Percentiles rank a stretch among this genome's conserved stretches.
Conservation (phyloP, 345 rosid species). For the Hirschfeldia incana region DNA sequence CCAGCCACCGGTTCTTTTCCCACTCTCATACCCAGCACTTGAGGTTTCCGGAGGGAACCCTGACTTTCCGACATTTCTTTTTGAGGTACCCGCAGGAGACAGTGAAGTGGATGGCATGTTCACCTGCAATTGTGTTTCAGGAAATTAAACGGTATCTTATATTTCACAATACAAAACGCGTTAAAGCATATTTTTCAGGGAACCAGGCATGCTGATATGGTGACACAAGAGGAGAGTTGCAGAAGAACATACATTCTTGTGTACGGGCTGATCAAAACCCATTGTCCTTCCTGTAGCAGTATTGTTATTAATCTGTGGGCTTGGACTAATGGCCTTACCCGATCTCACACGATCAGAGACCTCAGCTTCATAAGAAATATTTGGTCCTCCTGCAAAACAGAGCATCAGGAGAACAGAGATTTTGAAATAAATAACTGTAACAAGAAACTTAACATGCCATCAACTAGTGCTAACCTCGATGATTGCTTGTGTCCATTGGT, state of each 20-base stretch:
- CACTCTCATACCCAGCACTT: constrained; percentile 53
- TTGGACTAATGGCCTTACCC: constrained; percentile 50
- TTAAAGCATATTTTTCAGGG: background rate
- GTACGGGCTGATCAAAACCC: constrained; percentile 50
- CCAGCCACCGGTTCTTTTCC: constrained; percentile 69
- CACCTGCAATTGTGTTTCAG: constrained; percentile 36
- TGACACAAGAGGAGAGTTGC: background rate
- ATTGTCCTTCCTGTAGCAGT: constrained; percentile 54
- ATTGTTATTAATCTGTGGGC: constrained; percentile 60
- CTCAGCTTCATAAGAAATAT: constrained; percentile 53
- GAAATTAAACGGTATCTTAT: background rate
- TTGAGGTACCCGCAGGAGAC: constrained; percentile 62
- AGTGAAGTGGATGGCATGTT: constrained; percentile 62
- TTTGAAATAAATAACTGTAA: constrained; percentile 10
- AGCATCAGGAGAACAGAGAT: background rate
- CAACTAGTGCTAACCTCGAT: constrained; percentile 61
- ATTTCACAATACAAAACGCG: background rate
- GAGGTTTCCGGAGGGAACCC: constrained; percentile 56
- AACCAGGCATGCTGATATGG: constrained; percentile 6
- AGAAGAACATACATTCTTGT: constrained; percentile 65
- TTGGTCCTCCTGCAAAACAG: constrained; percentile 55
- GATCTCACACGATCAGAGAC: constrained; percentile 49
- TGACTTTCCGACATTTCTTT: constrained; percentile 55
- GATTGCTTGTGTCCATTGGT: constrained; percentile 52
- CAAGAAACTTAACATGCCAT: background rate